Evolutionary conservation across 2,329 filamentous ascomycete genomes (phyloP).

Genomic region (Dichotomopilus funicola): DNA sequence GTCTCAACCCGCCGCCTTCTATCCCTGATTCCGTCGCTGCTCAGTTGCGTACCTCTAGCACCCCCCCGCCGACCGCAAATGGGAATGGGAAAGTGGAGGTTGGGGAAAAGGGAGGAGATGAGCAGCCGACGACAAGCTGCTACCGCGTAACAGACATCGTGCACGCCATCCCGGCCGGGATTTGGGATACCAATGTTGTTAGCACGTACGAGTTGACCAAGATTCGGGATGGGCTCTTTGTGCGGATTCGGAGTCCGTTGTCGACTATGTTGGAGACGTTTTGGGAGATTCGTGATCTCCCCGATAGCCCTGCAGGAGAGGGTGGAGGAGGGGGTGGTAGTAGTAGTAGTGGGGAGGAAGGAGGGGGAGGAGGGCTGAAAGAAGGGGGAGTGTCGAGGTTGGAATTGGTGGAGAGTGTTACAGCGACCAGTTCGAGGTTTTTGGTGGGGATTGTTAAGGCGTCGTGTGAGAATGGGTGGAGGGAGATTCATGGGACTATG

Average conservation of each 20-base stretch:
- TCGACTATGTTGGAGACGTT: conserved; percentile 47
- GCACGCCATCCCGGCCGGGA: conserved; percentile 46
- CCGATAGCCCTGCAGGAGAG: conserved; percentile 17
- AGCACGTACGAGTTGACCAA: conserved; percentile 50
- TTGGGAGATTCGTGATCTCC: conserved; percentile 37
- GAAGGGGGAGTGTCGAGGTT: conserved; percentile 14
- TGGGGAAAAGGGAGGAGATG: conserved; percentile 17
- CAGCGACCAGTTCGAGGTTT: conserved; percentile 45
- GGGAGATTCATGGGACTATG: conserved; percentile 45
- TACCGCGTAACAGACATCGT: conserved; percentile 46
- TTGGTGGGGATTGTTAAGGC: conserved; percentile 43
- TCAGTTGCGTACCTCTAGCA: conserved; percentile 7
- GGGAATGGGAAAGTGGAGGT: neutral
- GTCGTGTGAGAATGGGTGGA: conserved; percentile 46
- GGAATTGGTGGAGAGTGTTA: conserved; percentile 44
- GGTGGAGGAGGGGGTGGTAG: conserved; percentile 12
- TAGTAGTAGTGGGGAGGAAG: neutral
- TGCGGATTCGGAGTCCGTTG: conserved; percentile 45
- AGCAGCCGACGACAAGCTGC: conserved; percentile 16
- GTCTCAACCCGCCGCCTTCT: conserved; percentile 12
- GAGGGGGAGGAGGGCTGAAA: too few relatives aligned
- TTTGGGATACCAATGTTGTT: conserved; percentile 49
- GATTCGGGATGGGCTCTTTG: conserved; percentile 43
- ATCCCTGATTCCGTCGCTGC: conserved; percentile 26
- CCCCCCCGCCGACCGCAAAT: neutral